phyloP scores from a whole-genome alignment of 2,329 filamentous ascomycete genomes.

The Coccinonectria pachysandricola region DNA sequence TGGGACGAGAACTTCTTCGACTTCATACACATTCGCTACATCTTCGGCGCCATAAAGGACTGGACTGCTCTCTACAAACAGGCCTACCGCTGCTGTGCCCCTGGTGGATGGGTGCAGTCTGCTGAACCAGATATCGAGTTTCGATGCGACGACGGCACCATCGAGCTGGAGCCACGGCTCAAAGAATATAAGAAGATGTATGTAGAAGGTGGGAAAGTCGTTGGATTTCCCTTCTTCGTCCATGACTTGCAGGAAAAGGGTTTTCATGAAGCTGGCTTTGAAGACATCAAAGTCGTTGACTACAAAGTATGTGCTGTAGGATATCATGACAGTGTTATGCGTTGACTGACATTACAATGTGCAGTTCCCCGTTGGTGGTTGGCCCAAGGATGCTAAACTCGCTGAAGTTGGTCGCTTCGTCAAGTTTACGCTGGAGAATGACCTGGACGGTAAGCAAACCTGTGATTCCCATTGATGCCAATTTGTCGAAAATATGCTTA shows the following conservation, averaged over 20 bases:
- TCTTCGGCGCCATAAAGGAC: slow-evolving; percentile 46
- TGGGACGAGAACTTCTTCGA: slow-evolving; percentile 35
- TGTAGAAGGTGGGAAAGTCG: slow-evolving; percentile 7
- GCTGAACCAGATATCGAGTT: slow-evolving; percentile 12
- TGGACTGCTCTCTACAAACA: slow-evolving; percentile 46
- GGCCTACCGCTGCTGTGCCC: slow-evolving; percentile 30
- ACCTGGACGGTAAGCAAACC: slow-evolving; percentile 1
- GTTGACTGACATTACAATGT: neutral
- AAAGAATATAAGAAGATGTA: slow-evolving; percentile 10
- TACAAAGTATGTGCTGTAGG: slow-evolving; percentile 8
- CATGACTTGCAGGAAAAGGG: slow-evolving; percentile 9
- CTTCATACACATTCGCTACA: slow-evolving; percentile 46
- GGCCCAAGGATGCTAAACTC: too few species aligned
- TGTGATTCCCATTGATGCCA: rapidly evolving
- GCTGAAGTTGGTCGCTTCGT: too few species aligned
- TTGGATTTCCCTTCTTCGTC: slow-evolving; percentile 9
- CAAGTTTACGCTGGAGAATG: slow-evolving; percentile 3
- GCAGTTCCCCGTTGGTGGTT: too few species aligned
- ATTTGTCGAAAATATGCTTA: rapidly evolving
- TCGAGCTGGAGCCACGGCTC: slow-evolving; percentile 5
- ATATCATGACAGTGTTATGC: slow-evolving; percentile 4
- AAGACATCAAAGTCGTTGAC: slow-evolving; percentile 9
- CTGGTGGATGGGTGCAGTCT: slow-evolving; percentile 11
- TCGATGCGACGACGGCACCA: slow-evolving; percentile 13
- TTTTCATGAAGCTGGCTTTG: slow-evolving; percentile 11